Percentiles rank a stretch among this genome's conserved stretches.
phyloP scores from a whole-genome alignment of 306 rosid species.

The Arachis hypogaea region DNA sequence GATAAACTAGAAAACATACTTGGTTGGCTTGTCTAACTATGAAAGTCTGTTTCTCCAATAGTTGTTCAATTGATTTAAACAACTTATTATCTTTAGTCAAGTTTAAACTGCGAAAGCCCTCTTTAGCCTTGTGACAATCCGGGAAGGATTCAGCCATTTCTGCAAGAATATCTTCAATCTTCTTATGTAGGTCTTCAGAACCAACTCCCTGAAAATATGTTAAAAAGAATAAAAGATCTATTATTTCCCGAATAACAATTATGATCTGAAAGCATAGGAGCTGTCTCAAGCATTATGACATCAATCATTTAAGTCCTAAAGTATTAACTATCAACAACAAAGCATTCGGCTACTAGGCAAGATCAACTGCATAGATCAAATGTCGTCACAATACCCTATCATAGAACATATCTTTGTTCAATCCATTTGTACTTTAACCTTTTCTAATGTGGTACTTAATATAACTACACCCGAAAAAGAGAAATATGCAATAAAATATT shows the following conservation, averaged over 20 bases:
- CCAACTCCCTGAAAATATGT: conserved; percentile 61
- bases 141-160: conserved; percentile 75
- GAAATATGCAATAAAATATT: too few species aligned
- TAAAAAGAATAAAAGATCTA: conserved; percentile 17
- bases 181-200: conserved; percentile 66
- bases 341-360: too few species aligned
- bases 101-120: conserved; percentile 69
- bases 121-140: conserved; percentile 77
- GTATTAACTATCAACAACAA: conserved; percentile 6
- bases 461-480: not conserved
- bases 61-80: conserved; percentile 61
- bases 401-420: too few species aligned
- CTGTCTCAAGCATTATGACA: conserved; percentile 8
- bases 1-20: conserved; percentile 54
- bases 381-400: too few species aligned
- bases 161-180: conserved; percentile 50
- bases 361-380: too few species aligned
- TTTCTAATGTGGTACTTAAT: not conserved
- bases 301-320: not conserved
- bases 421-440: too few species aligned
- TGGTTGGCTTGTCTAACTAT: conserved; percentile 47
- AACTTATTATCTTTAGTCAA: conserved; percentile 70
- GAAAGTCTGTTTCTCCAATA: conserved; percentile 61
- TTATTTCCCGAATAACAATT: conserved; percentile 29
- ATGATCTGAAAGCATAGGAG: conserved; percentile 31